A percentile compares a stretch with the other conserved stretches of the same genome.
phyloP scores from a whole-genome alignment of 495 filamentous ascomycete species.

The Podospora tetraspora region DNA sequence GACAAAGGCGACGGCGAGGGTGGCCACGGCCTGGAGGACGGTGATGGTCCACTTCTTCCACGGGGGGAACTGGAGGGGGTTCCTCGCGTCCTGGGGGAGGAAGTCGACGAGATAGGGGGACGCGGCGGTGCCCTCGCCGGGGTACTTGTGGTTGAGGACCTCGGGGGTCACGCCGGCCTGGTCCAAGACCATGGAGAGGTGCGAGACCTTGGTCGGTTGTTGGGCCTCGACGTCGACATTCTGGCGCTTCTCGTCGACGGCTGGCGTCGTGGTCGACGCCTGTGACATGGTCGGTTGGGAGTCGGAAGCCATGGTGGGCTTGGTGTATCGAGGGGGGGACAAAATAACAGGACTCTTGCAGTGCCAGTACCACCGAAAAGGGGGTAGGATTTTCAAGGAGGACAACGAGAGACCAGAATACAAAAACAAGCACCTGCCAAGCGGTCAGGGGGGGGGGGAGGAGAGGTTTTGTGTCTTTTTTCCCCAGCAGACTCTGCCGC shows the following conservation, averaged over 20 bases:
- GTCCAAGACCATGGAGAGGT: constrained; percentile 32
- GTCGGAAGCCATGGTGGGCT: not conserved
- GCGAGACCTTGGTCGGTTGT: constrained; percentile 15
- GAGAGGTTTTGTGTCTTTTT: not conserved
- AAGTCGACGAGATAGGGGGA: constrained; percentile 73
- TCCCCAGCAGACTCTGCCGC: not conserved
- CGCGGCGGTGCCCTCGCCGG: constrained; percentile 64
- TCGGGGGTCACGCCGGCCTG: constrained; percentile 35
- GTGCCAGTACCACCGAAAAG: not conserved
- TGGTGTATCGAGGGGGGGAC: not conserved
- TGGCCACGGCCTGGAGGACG: constrained; percentile 57
- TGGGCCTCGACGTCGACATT: constrained; percentile 28
- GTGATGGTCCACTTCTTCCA: constrained; percentile 69
- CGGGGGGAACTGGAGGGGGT: constrained; percentile 61
- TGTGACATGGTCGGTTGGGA: not conserved
- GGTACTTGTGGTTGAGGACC: constrained; percentile 56
- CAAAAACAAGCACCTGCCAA: not conserved
- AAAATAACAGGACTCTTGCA: not conserved
- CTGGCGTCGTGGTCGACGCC: constrained; percentile 2
- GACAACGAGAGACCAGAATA: too few relatives aligned
- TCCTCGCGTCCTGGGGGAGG: constrained; percentile 63
- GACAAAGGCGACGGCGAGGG: constrained; percentile 68
- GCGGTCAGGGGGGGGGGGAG: not conserved
- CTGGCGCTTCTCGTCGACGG: not conserved
- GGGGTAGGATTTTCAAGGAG: not conserved